Conservation (phyloP, 345 rosid genomes). For the Luvunga scandens region DNA sequence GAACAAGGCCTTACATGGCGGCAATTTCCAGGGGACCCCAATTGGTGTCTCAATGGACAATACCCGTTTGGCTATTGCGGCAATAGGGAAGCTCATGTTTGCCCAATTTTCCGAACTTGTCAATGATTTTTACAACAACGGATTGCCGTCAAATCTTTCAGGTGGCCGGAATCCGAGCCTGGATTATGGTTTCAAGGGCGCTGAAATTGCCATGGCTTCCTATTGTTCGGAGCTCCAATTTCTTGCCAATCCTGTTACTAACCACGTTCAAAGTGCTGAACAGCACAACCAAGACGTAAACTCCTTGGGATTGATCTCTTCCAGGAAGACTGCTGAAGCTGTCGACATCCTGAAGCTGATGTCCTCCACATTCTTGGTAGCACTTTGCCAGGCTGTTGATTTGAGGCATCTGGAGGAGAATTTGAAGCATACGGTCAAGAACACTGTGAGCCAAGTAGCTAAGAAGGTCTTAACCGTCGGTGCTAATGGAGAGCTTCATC, state of each 20-base stretch:
- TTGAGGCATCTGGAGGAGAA: conserved; percentile 66
- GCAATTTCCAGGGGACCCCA: conserved; percentile 67
- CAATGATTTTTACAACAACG: conserved; percentile 78
- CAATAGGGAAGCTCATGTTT: conserved; percentile 53
- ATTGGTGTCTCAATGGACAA: conserved; percentile 61
- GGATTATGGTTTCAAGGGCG: conserved; percentile 78
- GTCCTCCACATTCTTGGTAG: conserved; percentile 58
- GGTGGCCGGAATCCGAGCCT: conserved; percentile 71
- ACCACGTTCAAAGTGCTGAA: conserved; percentile 55
- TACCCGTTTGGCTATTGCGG: conserved; percentile 42
- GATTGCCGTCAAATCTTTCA: conserved; percentile 65
- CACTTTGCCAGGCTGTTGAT: conserved; percentile 59
- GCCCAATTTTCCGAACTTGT: conserved; percentile 68
- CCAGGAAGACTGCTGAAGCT: conserved; percentile 60
- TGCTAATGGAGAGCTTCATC: conserved; percentile 61
- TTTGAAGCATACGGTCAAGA: conserved; percentile 40
- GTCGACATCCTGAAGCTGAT: conserved; percentile 49
- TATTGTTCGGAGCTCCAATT: conserved; percentile 58
- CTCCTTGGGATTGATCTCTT: conserved; percentile 55
- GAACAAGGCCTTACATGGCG: conserved; percentile 70
- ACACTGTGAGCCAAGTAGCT: conserved; percentile 45
- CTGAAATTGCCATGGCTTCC: conserved; percentile 74
- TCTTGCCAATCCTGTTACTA: conserved; percentile 53
- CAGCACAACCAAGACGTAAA: conserved; percentile 65
- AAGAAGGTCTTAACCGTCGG: conserved; percentile 53